phyloP scores from a whole-genome alignment of 495 filamentous ascomycete species.

The Chaetomium cochliodes region DNA sequence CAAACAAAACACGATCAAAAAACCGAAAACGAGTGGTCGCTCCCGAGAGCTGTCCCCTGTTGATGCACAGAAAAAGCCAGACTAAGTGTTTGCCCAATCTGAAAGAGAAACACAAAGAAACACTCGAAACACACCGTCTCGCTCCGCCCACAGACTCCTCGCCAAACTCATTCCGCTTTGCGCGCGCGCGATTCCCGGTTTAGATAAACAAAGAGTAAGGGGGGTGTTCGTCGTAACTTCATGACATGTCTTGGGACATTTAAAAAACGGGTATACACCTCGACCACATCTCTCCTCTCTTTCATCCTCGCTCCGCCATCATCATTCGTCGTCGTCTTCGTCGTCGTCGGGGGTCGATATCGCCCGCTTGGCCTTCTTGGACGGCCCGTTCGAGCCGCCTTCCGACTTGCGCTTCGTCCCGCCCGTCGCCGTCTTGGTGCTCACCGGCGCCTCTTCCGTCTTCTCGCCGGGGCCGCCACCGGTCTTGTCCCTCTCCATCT shows the following conservation, averaged over 20 bases:
- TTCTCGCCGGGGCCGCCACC: conserved; percentile 40
- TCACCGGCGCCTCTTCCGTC: conserved; percentile 24
- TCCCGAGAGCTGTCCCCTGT: conserved; percentile 21
- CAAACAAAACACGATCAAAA: conserved; percentile 16
- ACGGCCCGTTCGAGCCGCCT: conserved; percentile 41
- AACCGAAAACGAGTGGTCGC: conserved; percentile 22
- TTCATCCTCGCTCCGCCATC: conserved; percentile 12
- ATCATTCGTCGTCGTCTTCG: conserved; percentile 51
- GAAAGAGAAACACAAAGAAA: conserved; percentile 20
- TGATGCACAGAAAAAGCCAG: conserved; percentile 25
- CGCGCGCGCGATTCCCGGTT: conserved; percentile 13
- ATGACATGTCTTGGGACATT: conserved; percentile 30
- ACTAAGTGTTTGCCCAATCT: conserved; percentile 26
- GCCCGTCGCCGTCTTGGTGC: conserved; percentile 42
- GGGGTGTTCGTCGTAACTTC: conserved; percentile 38
- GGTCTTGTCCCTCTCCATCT: conserved; percentile 68
- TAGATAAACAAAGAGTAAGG: conserved; percentile 32
- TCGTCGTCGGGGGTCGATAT: conserved; percentile 47
- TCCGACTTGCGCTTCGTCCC: conserved; percentile 48
- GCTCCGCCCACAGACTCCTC: conserved; percentile 28
- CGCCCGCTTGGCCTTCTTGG: conserved; percentile 57
- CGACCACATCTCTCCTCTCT: conserved; percentile 16
- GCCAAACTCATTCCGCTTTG: conserved; percentile 23
- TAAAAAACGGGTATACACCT: conserved; percentile 33
- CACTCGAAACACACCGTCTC: conserved; percentile 7